Base-by-base conservation (phyloP, 306 rosid species). In the Citrullus mucosospermus region DNA sequence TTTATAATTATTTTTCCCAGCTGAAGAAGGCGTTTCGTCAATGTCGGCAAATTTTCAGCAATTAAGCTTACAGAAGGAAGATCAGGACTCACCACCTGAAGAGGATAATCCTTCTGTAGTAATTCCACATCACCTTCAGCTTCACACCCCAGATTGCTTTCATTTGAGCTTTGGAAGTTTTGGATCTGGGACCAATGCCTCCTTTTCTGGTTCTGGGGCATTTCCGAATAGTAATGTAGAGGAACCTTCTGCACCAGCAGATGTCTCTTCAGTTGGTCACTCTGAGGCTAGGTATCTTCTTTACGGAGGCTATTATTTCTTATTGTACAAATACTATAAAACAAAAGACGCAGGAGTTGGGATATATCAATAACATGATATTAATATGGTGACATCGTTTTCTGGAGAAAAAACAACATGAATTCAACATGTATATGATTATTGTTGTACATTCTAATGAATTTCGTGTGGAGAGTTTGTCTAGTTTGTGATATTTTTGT, bases 101-200 rank as follows among this genome's bases (percentile, higher is more conserved):
- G 98, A 92, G 78, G 93, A 88, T 30, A 86, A 63, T 79, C 86
- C 96, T 86, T 83, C 91, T 84, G 97, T 96, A 56, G 87, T 96
- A 59, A 96, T 96, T 86, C 99, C 99, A 62, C 86, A 91, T 85
- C 99, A 96, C 83, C 87, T 96, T 44, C 99, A 91, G 79, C 86
- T 89, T 36, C 99, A 96, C 86, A 85, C 93, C 58, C 88, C 97
- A n/a, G 99, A 93, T 57, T 93, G 98, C 91, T 85, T 96, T 71
- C 89, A 89, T 68, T 81, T 96, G 91, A 96, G 99, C 85, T 96
- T 96, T 81, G 99, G 99, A 78, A 96, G 99, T 82, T 96, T 96
- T 86, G 98, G 99, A 86, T 60, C 94, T 22, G 89, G 87, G 43
- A 72, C 86, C 2, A 74, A 74, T 17, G 78, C 90, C 60, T 16